Conservation (phyloP, 2,329 filamentous ascomycete genomes). For the Aspergillus chevalieri region DNA sequence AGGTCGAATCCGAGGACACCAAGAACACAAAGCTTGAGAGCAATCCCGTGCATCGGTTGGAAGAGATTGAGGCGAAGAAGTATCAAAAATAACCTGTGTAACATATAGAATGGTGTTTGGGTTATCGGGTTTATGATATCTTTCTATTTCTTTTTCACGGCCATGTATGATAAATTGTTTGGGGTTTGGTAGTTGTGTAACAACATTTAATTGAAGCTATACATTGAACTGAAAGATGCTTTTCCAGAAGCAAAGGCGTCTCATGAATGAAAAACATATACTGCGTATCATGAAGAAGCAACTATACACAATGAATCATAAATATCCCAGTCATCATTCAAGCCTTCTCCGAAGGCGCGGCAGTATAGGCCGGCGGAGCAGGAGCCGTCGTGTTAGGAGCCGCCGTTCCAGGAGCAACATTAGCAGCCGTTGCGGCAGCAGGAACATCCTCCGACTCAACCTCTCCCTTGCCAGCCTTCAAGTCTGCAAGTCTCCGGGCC, state of each 20-base stretch:
- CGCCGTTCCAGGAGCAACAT: constrained; percentile 13
- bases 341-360: constrained; percentile 22
- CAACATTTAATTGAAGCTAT: background rate
- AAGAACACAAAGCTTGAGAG: constrained; percentile 27
- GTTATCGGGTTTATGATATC: no score
- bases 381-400: constrained; percentile 16
- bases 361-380: constrained; percentile 16
- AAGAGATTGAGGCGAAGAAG: constrained; percentile 33
- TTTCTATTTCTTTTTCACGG: no score
- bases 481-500: constrained; percentile 76
- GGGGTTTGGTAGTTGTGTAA: background rate
- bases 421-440: constrained; percentile 6
- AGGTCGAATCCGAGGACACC: constrained; percentile 21
- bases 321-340: constrained; percentile 7
- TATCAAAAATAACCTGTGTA: constrained; percentile 12
- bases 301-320: background rate
- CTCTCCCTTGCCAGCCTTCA: constrained; percentile 60
- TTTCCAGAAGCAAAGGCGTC: background rate
- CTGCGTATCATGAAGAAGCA: background rate
- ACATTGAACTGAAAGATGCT: background rate
- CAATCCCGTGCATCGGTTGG: constrained; percentile 38
- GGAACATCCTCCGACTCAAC: constrained; percentile 34
- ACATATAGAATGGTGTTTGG: no score
- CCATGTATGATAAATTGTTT: background rate
- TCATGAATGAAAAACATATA: background rate